phyloP scores from a whole-genome alignment of 352 stramenopile species.

The Phytophthora sojae region DNA sequence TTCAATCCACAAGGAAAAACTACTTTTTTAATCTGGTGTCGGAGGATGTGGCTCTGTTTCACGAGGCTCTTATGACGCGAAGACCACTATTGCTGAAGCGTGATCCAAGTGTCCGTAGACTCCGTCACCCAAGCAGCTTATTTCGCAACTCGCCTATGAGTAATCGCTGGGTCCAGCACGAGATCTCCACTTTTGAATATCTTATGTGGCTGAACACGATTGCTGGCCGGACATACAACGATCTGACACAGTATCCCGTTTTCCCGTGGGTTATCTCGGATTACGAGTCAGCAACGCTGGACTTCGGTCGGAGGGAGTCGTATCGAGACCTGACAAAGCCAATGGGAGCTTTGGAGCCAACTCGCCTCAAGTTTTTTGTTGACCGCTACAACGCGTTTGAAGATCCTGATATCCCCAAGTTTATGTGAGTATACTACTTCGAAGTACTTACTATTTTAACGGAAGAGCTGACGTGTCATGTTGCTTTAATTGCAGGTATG shows the following conservation, averaged over 20 bases:
- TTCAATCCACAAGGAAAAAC: slow-evolving; percentile 85
- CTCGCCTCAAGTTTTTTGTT: slow-evolving; percentile 93
- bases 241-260: slow-evolving; percentile 97
- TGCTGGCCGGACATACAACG: slow-evolving; percentile 91
- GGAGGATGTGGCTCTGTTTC: slow-evolving; percentile 64
- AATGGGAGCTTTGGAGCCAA: slow-evolving; percentile 96
- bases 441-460: neutral
- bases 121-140: slow-evolving; percentile 82
- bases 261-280: slow-evolving; percentile 93
- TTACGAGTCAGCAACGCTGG: slow-evolving; percentile 81
- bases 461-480: slow-evolving; percentile 3
- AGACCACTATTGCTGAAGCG: slow-evolving; percentile 69
- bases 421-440: slow-evolving; percentile 64
- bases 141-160: slow-evolving; percentile 84
- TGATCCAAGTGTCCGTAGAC: slow-evolving; percentile 75
- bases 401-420: slow-evolving; percentile 88
- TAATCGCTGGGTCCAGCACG: slow-evolving; percentile 76
- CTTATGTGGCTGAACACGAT: slow-evolving; percentile 94
- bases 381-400: slow-evolving; percentile 94
- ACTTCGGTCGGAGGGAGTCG: slow-evolving; percentile 71
- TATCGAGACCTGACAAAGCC: slow-evolving; percentile 98
- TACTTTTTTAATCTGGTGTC: slow-evolving; percentile 85
- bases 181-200: slow-evolving; percentile 98
- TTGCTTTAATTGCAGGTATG: slow-evolving; percentile 68
- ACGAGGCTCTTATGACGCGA: slow-evolving; percentile 70